Conservation (phyloP, 345 rosid species). For the Dovyalis caffra region DNA sequence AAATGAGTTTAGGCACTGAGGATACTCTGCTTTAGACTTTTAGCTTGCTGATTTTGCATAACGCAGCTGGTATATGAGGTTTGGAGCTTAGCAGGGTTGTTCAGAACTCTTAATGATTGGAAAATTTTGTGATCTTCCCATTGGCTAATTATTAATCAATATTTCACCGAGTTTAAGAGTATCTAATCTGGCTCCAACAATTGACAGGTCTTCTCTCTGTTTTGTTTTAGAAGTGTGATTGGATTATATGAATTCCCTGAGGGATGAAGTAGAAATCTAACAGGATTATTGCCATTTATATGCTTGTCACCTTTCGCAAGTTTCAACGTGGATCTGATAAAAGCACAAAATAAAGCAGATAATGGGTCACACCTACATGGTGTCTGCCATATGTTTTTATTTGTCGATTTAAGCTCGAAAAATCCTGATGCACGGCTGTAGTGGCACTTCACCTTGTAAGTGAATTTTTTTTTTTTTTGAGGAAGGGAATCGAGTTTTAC, state of each 20-base stretch:
- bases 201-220: not conserved
- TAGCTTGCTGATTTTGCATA: not conserved
- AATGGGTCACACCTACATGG: not conserved
- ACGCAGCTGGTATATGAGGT: not conserved
- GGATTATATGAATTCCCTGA: too few relatives aligned
- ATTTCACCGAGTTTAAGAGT: not conserved
- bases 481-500: too few relatives aligned
- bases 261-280: too few relatives aligned
- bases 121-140: not conserved
- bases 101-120: not conserved
- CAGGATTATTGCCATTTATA: too few relatives aligned
- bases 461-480: too few relatives aligned
- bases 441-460: too few relatives aligned
- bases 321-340: not conserved
- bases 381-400: not conserved
- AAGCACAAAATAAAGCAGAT: not conserved
- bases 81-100: constrained; percentile 5
- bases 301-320: too few relatives aligned
- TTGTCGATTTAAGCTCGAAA: not conserved
- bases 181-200: not conserved
- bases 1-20: not conserved
- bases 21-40: not conserved
- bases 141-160: not conserved
- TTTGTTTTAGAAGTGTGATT: not conserved
- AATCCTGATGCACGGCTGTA: too few relatives aligned